These are phyloP conservation scores for Auricularia sp. DNA, from an alignment of 768 basidiomycete species.

Conservation along the genomic window DNA sequence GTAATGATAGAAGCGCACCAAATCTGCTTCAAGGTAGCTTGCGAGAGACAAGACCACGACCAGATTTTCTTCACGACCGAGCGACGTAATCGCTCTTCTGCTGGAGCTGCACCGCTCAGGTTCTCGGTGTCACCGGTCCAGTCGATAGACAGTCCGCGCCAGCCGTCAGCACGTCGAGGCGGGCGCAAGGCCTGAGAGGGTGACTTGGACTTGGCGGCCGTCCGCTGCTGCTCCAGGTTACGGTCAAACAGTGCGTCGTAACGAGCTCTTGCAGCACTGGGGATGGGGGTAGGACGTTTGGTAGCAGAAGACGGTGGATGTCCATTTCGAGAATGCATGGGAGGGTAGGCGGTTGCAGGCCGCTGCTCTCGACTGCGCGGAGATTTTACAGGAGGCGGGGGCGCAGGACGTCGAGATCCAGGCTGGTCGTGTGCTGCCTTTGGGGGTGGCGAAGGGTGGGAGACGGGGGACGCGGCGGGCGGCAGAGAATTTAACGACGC, in stretches of 20 bases:
- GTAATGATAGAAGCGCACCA: conserved; percentile 39
- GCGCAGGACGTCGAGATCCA: background rate
- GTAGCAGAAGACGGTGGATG: conserved; percentile 11
- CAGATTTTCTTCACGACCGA: conserved; percentile 50
- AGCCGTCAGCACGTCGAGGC: conserved; percentile 53
- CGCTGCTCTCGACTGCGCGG: background rate
- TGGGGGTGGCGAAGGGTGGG: background rate
- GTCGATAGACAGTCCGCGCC: conserved; percentile 65
- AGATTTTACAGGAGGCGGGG: conserved; percentile 1
- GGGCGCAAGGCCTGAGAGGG: conserved; percentile 26
- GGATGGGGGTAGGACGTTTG: conserved; percentile 47
- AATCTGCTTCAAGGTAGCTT: conserved; percentile 44
- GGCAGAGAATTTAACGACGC: conserved; percentile 18
- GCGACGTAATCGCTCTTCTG: conserved; percentile 46
- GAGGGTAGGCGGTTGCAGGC: background rate
- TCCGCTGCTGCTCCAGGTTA: conserved; percentile 45
- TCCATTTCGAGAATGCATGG: background rate
- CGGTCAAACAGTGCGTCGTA: conserved; percentile 59
- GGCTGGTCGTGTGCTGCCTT: background rate
- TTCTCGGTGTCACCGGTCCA: background rate
- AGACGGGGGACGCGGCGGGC: background rate
- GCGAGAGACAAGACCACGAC: conserved; percentile 48
- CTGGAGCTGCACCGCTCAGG: conserved; percentile 28
- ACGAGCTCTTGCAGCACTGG: conserved; percentile 48
- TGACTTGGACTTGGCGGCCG: conserved; percentile 18